A percentile compares a stretch with the other conserved stretches of the same genome.
These are phyloP conservation scores for Jaminaea rosea DNA, from an alignment of 1,284 basidiomycete genomes.

Conservation along the genomic window DNA sequence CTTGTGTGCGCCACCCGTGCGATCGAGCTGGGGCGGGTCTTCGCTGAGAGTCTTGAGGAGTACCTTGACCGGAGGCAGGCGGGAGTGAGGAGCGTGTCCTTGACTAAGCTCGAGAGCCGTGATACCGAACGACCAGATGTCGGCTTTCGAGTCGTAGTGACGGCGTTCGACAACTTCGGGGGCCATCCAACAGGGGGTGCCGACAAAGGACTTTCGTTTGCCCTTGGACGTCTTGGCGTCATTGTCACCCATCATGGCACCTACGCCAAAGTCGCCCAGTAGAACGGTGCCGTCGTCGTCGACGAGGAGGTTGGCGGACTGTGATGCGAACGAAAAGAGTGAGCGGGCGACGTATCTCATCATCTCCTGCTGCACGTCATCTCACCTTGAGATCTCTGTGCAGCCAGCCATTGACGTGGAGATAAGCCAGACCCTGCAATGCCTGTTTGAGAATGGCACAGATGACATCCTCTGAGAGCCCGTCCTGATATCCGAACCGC, in stretches of 20 bases:
- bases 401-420: conserved; percentile 79
- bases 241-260: conserved; percentile 62
- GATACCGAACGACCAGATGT: conserved; percentile 87
- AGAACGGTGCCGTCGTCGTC: conserved; percentile 64
- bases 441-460: conserved; percentile 74
- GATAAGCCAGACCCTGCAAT: conserved; percentile 72
- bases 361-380: not conserved
- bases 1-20: conserved; percentile 62
- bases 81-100: conserved; percentile 69
- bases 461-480: conserved; percentile 75
- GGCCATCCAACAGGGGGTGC: conserved; percentile 90
- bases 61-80: conserved; percentile 64
- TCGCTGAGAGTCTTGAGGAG: conserved; percentile 57
- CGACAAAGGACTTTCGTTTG: conserved; percentile 72
- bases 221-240: conserved; percentile 45
- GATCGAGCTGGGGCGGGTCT: conserved; percentile 59
- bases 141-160: conserved; percentile 69
- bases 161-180: conserved; percentile 76
- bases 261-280: conserved; percentile 77
- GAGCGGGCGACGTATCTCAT: not conserved
- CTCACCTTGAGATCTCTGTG: conserved; percentile 49
- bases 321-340: conserved; percentile 55
- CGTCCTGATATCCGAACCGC: conserved; percentile 70
- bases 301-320: conserved; percentile 69
- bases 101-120: conserved; percentile 72